A percentile compares a stretch with the other conserved stretches of the same genome.
Conservation (phyloP, 169 alveolate genomes). For the Eimeria brunetti region DNA sequence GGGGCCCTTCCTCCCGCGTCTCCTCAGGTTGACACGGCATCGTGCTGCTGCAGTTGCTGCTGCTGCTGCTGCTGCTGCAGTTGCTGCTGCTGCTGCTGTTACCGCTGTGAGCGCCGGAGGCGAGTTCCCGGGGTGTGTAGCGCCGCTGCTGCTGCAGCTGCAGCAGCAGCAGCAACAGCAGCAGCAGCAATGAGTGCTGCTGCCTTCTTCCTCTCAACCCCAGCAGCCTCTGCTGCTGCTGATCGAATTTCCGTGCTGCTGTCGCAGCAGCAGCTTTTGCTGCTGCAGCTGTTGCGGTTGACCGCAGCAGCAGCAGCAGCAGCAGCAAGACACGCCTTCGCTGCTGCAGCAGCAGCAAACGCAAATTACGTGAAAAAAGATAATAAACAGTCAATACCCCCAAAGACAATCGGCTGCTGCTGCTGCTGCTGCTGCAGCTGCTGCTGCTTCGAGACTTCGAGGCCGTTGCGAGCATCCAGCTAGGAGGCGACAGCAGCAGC, state of each 20-base stretch:
- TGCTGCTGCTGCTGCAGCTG: neutral
- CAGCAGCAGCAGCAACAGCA: slow-evolving; percentile 16
- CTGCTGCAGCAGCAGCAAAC: neutral
- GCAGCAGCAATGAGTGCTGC: neutral
- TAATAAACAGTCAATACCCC: neutral
- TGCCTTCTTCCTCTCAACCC: neutral
- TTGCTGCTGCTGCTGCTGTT: slow-evolving; percentile 18
- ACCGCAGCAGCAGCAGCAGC: slow-evolving; percentile 23
- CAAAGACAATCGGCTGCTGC: neutral
- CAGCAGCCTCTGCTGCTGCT: neutral
- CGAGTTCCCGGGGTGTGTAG: neutral
- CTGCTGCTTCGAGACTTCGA: no score
- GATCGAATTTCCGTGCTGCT: slow-evolving; percentile 4
- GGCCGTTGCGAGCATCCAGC: neutral
- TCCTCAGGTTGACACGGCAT: neutral
- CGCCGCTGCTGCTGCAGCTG: neutral
- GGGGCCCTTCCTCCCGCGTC: neutral
- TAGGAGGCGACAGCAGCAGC: neutral
- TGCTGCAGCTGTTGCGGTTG: slow-evolving; percentile 4
- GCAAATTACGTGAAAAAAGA: neutral
- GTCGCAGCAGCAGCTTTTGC: no score
- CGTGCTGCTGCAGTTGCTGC: neutral
- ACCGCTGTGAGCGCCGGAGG: neutral
- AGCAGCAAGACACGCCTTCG: neutral
- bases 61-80: slow-evolving; percentile 30